Percentiles rank a stretch among this genome's conserved stretches.
Evolutionary conservation across 768 basidiomycete species (phyloP).

Genomic region (Agrocybe praecox): DNA sequence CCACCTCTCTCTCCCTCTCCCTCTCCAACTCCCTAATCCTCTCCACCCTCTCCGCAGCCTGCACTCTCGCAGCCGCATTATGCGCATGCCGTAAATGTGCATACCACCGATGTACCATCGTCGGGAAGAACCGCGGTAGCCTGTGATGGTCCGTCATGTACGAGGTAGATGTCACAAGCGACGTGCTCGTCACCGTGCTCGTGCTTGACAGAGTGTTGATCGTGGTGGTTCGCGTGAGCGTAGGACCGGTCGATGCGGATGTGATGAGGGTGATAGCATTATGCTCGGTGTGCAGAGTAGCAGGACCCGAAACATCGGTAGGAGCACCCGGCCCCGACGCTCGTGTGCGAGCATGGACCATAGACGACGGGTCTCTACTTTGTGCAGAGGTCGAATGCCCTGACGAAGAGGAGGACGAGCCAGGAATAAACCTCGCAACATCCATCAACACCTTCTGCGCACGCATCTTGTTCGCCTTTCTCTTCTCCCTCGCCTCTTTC

Average conservation of each 20-base stretch:
- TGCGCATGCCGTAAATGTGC: slow-evolving; percentile 70
- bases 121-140: slow-evolving; percentile 31
- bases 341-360: not conserved
- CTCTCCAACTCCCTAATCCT: slow-evolving; percentile 66
- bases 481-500: slow-evolving; percentile 45
- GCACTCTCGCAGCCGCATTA: slow-evolving; percentile 65
- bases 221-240: not conserved
- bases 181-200: slow-evolving; percentile 1
- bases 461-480: slow-evolving; percentile 50
- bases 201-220: not conserved
- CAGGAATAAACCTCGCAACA: slow-evolving; percentile 46
- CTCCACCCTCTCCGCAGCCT: slow-evolving; percentile 69
- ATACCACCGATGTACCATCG: slow-evolving; percentile 54
- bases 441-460: slow-evolving; percentile 62
- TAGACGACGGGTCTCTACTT: not conserved
- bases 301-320: too few relatives aligned
- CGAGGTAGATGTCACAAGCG: not conserved
- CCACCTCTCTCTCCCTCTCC: slow-evolving; percentile 13
- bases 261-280: slow-evolving; percentile 1
- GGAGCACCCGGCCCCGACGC: not conserved
- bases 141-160: slow-evolving; percentile 8
- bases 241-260: not conserved
- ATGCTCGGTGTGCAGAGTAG: not conserved
- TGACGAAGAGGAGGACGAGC: not conserved
- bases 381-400: not conserved